Base-by-base conservation (phyloP, 208 protist genomes). In the Acanthamoeba triangularis region DNA sequence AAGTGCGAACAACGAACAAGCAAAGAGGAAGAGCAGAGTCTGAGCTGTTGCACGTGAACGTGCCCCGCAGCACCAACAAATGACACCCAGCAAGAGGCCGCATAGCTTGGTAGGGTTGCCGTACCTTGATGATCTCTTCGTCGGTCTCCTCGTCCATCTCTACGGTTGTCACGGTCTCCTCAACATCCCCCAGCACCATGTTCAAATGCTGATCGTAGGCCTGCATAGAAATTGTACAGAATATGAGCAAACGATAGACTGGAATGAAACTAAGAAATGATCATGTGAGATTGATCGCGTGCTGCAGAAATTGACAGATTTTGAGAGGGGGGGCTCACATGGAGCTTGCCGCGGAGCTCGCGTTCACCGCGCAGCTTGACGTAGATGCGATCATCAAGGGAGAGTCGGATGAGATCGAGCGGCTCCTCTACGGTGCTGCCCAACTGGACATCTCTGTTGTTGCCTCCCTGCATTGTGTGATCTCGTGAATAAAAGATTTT, bases 161-260 rank as follows among this genome's bases (percentile, higher is more conserved):
- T 13, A 98, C 93, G 3, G 95, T 96, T 13, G 97, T 99, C 1
- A 98, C 93, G 13, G 96, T 98, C 95, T 99, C 98, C 69, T 98
- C 98, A 3, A 98, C 98, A 59, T 99, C 98, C 16, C 97, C 95
- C 23, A 99, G 93, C n/a, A 99, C 95, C 98, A 99, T 98, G 96
- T 99, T 99, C 63, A 99, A 93, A 95, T 99, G 98, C 76, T 98
- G 98, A 94, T 99, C 98, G 95, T 98, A 99, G 44, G 98, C 98
- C 98, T 99, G 85, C 35, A 95, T 35, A 7, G 37, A 41, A 41
- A 41, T 41, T 41, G 37, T 3, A 41, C 37, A 41, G 37, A 25
- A 52, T 18, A 41, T 78, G 11, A 44, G 93, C 3, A 65, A 80
- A 20, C 2, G 0, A 25, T 33, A 23, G 3, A 35, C 16, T 47